A percentile compares a stretch with the other conserved stretches of the same genome.
Evolutionary conservation across 306 rosid species (phyloP).

Genomic region (Vicia faba): DNA sequence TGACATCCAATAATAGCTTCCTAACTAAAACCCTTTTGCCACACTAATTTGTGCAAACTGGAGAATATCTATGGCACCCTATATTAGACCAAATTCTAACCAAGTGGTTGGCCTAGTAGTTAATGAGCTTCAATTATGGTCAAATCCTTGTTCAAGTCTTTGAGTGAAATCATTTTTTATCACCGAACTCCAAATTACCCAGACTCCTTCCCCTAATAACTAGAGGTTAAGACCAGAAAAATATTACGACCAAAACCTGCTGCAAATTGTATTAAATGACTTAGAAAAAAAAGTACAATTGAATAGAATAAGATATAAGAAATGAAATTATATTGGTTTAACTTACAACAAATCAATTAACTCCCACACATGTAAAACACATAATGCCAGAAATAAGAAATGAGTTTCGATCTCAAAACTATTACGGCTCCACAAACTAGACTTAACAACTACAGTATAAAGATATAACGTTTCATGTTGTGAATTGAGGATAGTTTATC

Average conservation of each 20-base stretch:
- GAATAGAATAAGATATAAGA: constrained; percentile 6
- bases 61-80: no score
- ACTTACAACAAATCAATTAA: constrained; percentile 34
- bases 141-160: no score
- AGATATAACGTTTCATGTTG: constrained; percentile 32
- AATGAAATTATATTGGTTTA: background rate
- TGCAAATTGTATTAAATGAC: no score
- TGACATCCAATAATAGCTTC: background rate
- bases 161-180: no score
- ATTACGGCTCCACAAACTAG: constrained; percentile 36
- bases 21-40: background rate
- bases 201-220: no score
- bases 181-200: no score
- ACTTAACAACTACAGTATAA: constrained; percentile 30
- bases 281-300: background rate
- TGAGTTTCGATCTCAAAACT: constrained; percentile 20
- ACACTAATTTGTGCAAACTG: background rate
- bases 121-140: no score
- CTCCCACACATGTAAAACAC: constrained; percentile 24
- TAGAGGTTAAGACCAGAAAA: no score
- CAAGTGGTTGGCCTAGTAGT: no score
- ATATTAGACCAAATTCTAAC: no score
- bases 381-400: constrained; percentile 7
- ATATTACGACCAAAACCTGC: background rate
- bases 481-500: constrained; percentile 31